Percentiles rank a stretch among this genome's conserved stretches.
These are phyloP conservation scores for Bolboschoenoplectus hybrid DNA, from an alignment of 202 grass and related monocot genomes.

Conservation along the genomic window DNA sequence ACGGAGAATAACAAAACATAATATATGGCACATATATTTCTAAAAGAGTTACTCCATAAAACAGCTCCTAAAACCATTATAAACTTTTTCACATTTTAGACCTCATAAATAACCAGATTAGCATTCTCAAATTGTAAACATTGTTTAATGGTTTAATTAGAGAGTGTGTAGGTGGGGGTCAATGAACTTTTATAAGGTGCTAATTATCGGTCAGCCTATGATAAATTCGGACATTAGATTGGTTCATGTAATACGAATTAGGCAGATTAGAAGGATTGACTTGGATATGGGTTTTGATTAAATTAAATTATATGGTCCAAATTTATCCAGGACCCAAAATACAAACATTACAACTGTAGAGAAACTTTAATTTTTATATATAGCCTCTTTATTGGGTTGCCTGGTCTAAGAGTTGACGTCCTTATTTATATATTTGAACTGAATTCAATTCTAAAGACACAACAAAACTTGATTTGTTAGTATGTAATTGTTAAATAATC, in stretches of 20 bases:
- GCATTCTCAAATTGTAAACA: not conserved
- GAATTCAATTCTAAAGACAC: not conserved
- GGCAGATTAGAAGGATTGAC: not conserved
- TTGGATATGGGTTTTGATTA: not conserved
- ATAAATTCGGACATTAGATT: not conserved
- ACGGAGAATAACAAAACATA: not conserved
- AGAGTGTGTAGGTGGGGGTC: not conserved
- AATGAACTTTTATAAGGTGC: not conserved
- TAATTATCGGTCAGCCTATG: not conserved
- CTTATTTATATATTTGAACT: not conserved
- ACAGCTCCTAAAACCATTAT: not conserved
- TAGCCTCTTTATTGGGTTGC: not conserved
- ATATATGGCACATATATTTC: not conserved
- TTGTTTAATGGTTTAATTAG: not conserved
- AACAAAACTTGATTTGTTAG: not conserved
- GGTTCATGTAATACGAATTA: not conserved
- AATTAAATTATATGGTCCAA: not conserved
- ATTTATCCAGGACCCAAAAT: not conserved
- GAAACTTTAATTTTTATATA: not conserved
- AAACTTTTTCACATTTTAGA: not conserved
- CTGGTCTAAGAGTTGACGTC: not conserved
- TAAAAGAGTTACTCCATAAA: not conserved
- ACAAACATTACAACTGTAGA: not conserved
- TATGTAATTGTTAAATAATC: not conserved
- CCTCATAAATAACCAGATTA: too few species aligned